Base-by-base conservation (phyloP, 2,329 filamentous ascomycete species). In the Colletotrichum trifolii region DNA sequence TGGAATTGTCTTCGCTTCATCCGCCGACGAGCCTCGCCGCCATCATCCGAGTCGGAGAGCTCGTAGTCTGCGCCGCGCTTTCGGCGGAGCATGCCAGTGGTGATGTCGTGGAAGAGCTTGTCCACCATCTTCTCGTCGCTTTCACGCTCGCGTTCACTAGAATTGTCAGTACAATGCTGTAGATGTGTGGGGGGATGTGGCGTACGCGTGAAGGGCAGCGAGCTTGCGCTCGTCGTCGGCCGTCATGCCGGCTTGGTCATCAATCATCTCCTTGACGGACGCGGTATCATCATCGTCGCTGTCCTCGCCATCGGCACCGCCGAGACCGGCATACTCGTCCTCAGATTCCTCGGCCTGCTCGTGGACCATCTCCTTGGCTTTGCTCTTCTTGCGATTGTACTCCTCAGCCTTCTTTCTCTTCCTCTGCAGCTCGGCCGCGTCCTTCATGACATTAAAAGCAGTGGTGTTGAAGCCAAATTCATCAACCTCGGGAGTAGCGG, bases 261-360 rank as follows among this genome's bases (percentile, higher is more conserved):
- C 92, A 73, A 99, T 97, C 88, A 99, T 96, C 68, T 93, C 89
- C 70, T 91, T 87, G 68, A 96, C 87, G 8, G 91, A 85, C 11
- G 78, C 87, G 36, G 89, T 89, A 40, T 90, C 91, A 65, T 92
- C 87, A 64, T 94, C 91, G 60, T 90, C 90, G 47, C 86, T 90
- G 69, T 95, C 93, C 70, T 98, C 95, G 66, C 95, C 94, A 76
- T 94, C 95, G 10, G 83, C 91, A 68, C 96, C 96, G 70, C 96
- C 96, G 9, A 99, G 83, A 5, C 96, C 96, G 43, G 94, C 95
- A 75, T 98, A 99, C 77, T 99, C 96, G 75, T 99, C 96, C 74
- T 99, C 96, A 0, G 96, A 99, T 78, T 99, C 96, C 72, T 97
- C 93, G 66, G 96, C 95, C 74, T 97, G 94, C 70, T 97, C 96